Evolutionary conservation across 2,329 filamentous ascomycete genomes (phyloP).

Genomic region (Bertia moriformis): DNA sequence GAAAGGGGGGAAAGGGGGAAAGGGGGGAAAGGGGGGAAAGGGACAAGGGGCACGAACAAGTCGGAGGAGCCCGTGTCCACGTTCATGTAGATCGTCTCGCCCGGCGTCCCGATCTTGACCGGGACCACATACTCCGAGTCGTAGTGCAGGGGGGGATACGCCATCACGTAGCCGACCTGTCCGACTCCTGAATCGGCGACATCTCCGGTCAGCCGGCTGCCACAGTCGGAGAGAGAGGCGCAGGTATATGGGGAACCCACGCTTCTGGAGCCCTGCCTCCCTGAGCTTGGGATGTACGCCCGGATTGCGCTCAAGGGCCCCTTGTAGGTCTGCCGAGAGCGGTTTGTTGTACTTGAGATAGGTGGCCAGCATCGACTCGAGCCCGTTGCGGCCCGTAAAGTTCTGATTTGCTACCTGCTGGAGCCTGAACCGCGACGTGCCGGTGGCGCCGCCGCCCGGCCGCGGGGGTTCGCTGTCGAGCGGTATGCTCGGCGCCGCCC

Average conservation of each 20-base stretch:
- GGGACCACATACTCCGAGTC: not conserved
- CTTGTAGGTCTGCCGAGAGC: not conserved
- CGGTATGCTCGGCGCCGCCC: too few relatives aligned
- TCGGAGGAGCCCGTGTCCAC: not conserved
- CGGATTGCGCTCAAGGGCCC: not conserved
- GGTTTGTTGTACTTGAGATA: not conserved
- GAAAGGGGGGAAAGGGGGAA: not conserved
- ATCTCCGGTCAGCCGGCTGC: too few relatives aligned
- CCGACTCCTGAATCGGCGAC: not conserved
- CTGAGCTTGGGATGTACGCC: not conserved
- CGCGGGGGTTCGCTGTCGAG: too few relatives aligned
- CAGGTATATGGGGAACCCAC: not conserved
- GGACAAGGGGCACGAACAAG: not conserved
- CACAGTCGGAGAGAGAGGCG: too few relatives aligned
- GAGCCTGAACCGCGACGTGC: too few relatives aligned
- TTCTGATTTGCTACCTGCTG: not conserved
- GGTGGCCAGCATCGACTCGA: not conserved
- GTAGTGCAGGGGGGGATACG: not conserved
- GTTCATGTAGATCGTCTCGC: not conserved
- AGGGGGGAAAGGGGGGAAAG: not conserved
- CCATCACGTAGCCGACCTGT: not conserved
- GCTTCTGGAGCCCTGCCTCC: not conserved
- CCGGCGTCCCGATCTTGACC: not conserved
- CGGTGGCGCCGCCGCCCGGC: too few relatives aligned
- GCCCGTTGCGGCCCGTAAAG: not conserved